Base-by-base conservation (phyloP, 805 yeast species). In the Phaffomyces antillensis region DNA sequence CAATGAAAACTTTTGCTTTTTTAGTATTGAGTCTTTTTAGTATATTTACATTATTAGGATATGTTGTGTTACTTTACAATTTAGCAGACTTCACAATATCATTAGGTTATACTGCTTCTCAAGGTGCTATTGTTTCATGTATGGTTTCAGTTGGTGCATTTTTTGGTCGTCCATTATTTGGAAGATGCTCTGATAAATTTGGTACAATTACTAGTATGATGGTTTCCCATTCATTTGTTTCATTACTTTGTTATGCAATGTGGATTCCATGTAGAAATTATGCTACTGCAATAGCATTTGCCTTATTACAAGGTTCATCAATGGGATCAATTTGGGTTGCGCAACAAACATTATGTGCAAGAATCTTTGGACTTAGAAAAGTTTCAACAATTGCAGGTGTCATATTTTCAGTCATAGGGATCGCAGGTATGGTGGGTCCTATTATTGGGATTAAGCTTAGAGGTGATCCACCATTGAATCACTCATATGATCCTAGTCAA, bases 301-400 rank as follows among this genome's bases (percentile, higher is more conserved):
- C 77, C 2, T 36, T 79, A 17, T 47, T 79, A 8, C 67, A 63
- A 50, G 86, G 86, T 34, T 61, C 70, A 1, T 41, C 75, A 30
- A 79, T 80, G 83, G 86, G 86, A 3, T 66, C 77, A 15, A 65
- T 79, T 36, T 80, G 77, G 72, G 73, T 79, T 3, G 8, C 70
- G 74, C 12, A 53, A 70, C 52, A 73, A 77, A 7, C 71, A 79
- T 13, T 64, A 72, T 32, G 59, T 69, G 72, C 81, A 1, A 59
- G 77, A 41, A 64, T 78, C 26, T 74, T 72, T 16, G 86, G 86
- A 0, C 54, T 79, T 32, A 60, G 66, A 34, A 75, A 74, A 52
- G 59, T 78, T 67, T 47, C 73, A 75, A 17, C 65, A 73, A 72
- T 55, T 72, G 9, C 79, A 81, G 77, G 77, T 2, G 59, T 76